Evolutionary conservation across 2,329 filamentous ascomycete species (phyloP), one percentile per base, ranked within the genome.

Genomic region (Zymoseptoria passerinii): DNA sequence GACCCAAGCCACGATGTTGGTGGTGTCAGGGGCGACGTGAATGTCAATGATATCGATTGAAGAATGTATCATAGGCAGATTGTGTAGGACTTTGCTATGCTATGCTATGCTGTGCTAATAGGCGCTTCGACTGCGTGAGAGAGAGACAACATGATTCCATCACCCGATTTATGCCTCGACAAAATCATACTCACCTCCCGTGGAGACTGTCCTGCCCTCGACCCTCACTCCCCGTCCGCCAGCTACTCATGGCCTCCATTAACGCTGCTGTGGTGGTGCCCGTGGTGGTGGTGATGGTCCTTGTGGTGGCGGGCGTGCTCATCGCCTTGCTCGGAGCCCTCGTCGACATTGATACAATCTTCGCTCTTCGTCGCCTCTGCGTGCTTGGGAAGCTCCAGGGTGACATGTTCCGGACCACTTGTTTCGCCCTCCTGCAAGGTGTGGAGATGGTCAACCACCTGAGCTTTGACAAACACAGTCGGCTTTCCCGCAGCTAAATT

Each of bases 401-500:
- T 44, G 16, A 44, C 35, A 5, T 44, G 35, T 16, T 44, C 13
- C 35, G 13, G 13, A 5, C n/a, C 35, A 44, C n/a, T 44, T 10
- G 16, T 16, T 16, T 44, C 35, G n/a, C 35, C 35, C 35, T 44
- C 35, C 13, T n/a, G 13, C 35, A 44, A 13, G 16, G 50, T 52
- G 13, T 52, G 23, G 10, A 28, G 50, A 18, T 52, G 50, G 4
- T 27, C 50, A 28, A 28, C 28, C 13, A 28, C 19, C 16, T 52
- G 19, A n/a, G n/a, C 50, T 18, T 52, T 52, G 50, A 44, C 35
- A 16, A 44, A 44, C 3, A 44, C 35, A 16, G 35, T 44, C 50
- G 28, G 23, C 16, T 28, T 52, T n/a, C 50, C 50, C 8, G 55
- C 50, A 4, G 54, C 59, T 18, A 54, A 50, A 48, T 61, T 59